Conservation (phyloP, 2,329 filamentous ascomycete species). For the Botrytis deweyae region DNA sequence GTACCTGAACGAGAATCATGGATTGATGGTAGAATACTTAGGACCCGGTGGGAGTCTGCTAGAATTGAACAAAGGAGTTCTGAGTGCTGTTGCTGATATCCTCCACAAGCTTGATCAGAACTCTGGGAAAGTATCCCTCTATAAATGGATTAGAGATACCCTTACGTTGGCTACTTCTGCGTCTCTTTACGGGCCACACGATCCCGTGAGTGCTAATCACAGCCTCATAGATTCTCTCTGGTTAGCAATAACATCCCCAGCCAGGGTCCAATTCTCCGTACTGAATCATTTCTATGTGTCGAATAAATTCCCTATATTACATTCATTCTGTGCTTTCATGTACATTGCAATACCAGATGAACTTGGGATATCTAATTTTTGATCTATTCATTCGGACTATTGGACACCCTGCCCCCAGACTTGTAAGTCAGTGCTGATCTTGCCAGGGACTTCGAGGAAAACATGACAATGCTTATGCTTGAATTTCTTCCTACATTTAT, state of each 20-base stretch:
- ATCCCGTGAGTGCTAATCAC: slow-evolving; percentile 43
- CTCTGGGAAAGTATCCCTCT: slow-evolving; percentile 41
- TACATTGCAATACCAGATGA: background rate
- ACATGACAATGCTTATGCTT: slow-evolving; percentile 38
- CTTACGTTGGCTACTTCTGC: slow-evolving; percentile 44
- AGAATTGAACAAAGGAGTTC: slow-evolving; percentile 42
- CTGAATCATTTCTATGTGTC: background rate
- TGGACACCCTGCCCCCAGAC: background rate
- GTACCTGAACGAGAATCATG: slow-evolving; percentile 40
- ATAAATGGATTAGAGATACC: slow-evolving; percentile 43
- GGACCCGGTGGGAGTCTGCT: slow-evolving; percentile 40
- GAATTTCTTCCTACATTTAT: slow-evolving; percentile 40
- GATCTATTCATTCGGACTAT: background rate
- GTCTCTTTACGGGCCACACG: slow-evolving; percentile 48
- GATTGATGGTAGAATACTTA: slow-evolving; percentile 42
- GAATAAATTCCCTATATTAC: background rate
- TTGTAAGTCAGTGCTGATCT: slow-evolving; percentile 18
- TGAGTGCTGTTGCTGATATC: slow-evolving; percentile 41
- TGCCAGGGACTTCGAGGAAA: slow-evolving; percentile 38
- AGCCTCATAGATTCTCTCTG: slow-evolving; percentile 44
- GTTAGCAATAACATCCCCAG: slow-evolving; percentile 26
- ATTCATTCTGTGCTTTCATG: background rate
- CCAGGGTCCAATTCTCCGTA: background rate
- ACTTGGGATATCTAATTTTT: background rate
- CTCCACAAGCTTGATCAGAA: slow-evolving; percentile 38